A percentile compares a stretch with the other conserved stretches of the same genome.
Conservation (phyloP, 331 rosid species). For the Rhamnella rubrinervis region DNA sequence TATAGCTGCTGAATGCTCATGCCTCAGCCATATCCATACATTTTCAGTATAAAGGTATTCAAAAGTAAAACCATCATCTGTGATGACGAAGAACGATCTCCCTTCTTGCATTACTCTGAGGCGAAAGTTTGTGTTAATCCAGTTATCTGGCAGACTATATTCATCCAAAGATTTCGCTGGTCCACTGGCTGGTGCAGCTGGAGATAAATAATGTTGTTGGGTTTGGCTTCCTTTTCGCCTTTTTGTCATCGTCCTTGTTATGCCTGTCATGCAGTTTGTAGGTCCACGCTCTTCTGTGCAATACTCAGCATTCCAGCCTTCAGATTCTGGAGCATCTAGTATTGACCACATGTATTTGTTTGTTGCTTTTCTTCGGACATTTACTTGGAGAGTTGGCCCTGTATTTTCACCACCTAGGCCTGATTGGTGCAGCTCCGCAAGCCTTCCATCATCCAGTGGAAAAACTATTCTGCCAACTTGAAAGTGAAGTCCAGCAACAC, state of each 20-base stretch:
- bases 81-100: constrained; percentile 69
- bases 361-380: constrained; percentile 48
- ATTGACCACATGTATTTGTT: constrained; percentile 70
- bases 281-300: constrained; percentile 86
- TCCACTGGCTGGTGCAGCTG: constrained; percentile 27
- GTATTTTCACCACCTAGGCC: constrained; percentile 80
- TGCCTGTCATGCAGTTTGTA: constrained; percentile 66
- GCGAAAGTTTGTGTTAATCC: constrained; percentile 64
- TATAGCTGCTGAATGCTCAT: constrained; percentile 68
- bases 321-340: constrained; percentile 78
- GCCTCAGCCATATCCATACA: constrained; percentile 88
- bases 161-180: constrained; percentile 39
- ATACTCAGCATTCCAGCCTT: constrained; percentile 96
- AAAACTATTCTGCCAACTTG: constrained; percentile 68
- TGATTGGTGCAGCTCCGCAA: constrained; percentile 69
- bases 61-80: constrained; percentile 65
- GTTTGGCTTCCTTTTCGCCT: constrained; percentile 65
- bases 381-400: constrained; percentile 57
- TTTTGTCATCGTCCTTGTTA: constrained; percentile 45
- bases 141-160: constrained; percentile 40
- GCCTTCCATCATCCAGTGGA: constrained; percentile 76
- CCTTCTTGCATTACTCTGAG: constrained; percentile 73
- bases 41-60: constrained; percentile 69
- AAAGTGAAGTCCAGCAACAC: constrained; percentile 63
- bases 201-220: constrained; percentile 53